phyloP scores from a whole-genome alignment of 192 early-diverging fungal genomes.

The Coemansia sp. region DNA sequence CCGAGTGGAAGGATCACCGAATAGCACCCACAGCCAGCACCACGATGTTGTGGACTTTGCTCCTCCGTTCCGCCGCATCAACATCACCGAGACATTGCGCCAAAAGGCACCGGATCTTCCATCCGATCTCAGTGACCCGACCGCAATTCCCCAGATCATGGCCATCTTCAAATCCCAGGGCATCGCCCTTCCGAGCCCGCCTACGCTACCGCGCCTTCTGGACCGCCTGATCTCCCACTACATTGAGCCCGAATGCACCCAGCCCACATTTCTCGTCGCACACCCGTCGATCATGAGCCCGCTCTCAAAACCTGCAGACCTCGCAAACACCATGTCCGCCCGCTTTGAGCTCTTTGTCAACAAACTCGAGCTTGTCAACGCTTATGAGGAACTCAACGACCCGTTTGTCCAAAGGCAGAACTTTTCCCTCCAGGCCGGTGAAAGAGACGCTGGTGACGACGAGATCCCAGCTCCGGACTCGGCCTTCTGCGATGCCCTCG shows the following conservation, averaged over 20 bases:
- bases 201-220: conserved; percentile 66
- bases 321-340: conserved; percentile 54
- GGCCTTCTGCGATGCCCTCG: conserved; percentile 74
- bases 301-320: conserved; percentile 63
- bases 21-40: conserved; percentile 5
- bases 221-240: conserved; percentile 71
- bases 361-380: conserved; percentile 78
- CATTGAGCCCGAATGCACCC: conserved; percentile 74
- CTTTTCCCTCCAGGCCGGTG: conserved; percentile 63
- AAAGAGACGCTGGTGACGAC: conserved; percentile 68
- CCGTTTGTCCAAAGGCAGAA: conserved; percentile 70
- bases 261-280: conserved; percentile 79
- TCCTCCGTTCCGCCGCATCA: conserved; percentile 59
- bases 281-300: conserved; percentile 84
- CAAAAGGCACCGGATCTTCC: conserved; percentile 47
- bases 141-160: conserved; percentile 9
- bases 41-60: conserved; percentile 47
- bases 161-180: conserved; percentile 17
- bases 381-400: conserved; percentile 89
- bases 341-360: conserved; percentile 83
- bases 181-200: conserved; percentile 53
- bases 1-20: conserved; percentile 4
- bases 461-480: conserved; percentile 75
- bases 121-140: conserved; percentile 30
- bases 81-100: conserved; percentile 58